Evolutionary conservation across 2,329 filamentous ascomycete species (phyloP).

Genomic region (Hymenoscyphus occultus): DNA sequence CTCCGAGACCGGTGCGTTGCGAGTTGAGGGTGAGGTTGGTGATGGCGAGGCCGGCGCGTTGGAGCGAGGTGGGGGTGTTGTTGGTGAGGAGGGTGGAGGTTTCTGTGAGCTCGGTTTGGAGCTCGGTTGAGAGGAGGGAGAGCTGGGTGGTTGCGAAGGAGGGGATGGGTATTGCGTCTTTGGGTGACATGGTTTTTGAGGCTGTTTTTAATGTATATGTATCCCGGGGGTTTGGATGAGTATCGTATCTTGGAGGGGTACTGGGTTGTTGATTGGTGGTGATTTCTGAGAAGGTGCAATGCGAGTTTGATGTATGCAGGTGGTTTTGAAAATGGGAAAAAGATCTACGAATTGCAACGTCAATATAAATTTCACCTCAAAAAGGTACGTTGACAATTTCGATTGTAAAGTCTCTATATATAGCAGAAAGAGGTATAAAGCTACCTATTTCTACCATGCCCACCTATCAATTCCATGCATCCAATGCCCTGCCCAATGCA

Average conservation of each 20-base stretch:
- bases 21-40: constrained; percentile 71
- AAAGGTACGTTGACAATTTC: background rate
- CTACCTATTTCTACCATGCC: background rate
- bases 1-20: constrained; percentile 84
- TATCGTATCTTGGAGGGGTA: background rate
- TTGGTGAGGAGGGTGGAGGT: constrained; percentile 64
- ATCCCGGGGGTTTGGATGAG: background rate
- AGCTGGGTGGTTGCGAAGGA: constrained; percentile 71
- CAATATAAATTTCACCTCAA: background rate
- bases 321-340: constrained; percentile 1
- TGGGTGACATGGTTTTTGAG: constrained; percentile 37
- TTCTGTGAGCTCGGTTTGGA: constrained; percentile 68
- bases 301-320: background rate
- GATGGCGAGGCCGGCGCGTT: constrained; percentile 75
- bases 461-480: background rate
- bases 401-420: background rate
- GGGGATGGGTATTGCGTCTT: constrained; percentile 52
- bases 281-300: background rate
- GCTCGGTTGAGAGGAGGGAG: constrained; percentile 66
- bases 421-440: background rate
- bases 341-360: background rate
- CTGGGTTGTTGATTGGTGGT: background rate
- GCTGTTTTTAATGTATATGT: background rate
- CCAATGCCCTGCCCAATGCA: background rate
- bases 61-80: constrained; percentile 65